A percentile compares a stretch with the other conserved stretches of the same genome.
Conservation (phyloP, 495 filamentous ascomycete species). For the Aspergillus bertholletiae region DNA sequence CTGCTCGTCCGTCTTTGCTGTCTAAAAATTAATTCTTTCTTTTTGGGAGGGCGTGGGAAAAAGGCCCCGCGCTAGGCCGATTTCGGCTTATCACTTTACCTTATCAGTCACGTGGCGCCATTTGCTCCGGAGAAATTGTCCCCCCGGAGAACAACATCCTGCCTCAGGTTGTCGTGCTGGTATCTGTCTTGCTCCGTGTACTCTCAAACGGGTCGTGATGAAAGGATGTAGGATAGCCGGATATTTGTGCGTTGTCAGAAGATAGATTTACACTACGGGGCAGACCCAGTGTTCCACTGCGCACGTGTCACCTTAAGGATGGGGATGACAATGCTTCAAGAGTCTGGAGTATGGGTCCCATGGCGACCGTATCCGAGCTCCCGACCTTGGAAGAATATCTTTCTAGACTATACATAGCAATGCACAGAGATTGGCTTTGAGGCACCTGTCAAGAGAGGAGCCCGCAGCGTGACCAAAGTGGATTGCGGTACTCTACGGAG, state of each 20-base stretch:
- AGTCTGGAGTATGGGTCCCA: neutral
- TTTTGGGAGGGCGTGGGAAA: slow-evolving; percentile 8
- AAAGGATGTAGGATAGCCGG: no score
- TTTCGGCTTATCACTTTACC: slow-evolving; percentile 25
- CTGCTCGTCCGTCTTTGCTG: slow-evolving; percentile 12
- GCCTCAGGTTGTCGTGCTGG: neutral
- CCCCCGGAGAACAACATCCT: neutral
- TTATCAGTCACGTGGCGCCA: slow-evolving; percentile 29
- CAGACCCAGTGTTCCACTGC: neutral
- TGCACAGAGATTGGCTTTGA: neutral
- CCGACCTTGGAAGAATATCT: neutral
- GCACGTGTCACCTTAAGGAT: neutral
- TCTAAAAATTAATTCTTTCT: slow-evolving; percentile 18
- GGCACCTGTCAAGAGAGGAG: neutral
- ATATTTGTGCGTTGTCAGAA: no score
- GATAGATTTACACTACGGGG: neutral
- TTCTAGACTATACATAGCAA: neutral
- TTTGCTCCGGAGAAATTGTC: neutral
- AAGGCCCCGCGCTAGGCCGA: slow-evolving; percentile 29
- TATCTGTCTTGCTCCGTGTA: no score
- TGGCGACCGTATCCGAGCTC: neutral
- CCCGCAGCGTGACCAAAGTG: neutral
- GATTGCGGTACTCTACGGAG: no score
- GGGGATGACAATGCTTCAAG: neutral
- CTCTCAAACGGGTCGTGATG: no score